These are phyloP conservation scores for Linum trigynum DNA, from an alignment of 345 rosid species.

Conservation along the genomic window DNA sequence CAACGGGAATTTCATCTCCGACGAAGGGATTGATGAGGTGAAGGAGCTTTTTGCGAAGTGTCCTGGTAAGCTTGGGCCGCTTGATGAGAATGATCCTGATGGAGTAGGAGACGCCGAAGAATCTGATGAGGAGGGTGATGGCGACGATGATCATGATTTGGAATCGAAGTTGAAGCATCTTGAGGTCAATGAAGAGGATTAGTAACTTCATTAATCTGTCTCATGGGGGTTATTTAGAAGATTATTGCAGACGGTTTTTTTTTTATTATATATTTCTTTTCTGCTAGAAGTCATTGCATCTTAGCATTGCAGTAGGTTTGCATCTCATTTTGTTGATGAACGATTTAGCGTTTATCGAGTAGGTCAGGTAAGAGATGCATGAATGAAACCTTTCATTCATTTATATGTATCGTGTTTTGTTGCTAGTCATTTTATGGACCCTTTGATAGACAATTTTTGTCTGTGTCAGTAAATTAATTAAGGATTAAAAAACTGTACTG, in stretches of 20 bases:
- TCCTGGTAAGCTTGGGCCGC: conserved; percentile 52
- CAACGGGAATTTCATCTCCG: conserved; percentile 62
- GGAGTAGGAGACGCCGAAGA: conserved; percentile 50
- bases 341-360: no score
- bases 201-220: conserved; percentile 7
- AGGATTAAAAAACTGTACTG: no score
- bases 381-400: no score
- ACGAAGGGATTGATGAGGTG: conserved; percentile 79
- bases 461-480: no score
- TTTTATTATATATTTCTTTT: background rate
- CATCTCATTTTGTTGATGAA: no score
- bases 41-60: conserved; percentile 54
- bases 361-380: no score
- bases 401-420: no score
- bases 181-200: conserved; percentile 44
- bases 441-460: no score
- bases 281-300: conserved; percentile 13
- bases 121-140: conserved; percentile 26
- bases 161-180: conserved; percentile 66
- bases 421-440: no score
- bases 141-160: conserved; percentile 42
- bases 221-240: conserved; percentile 16
- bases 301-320: conserved; percentile 8
- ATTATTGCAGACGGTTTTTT: background rate
- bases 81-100: conserved; percentile 85